A percentile compares a stretch with the other conserved stretches of the same genome.
Conservation (phyloP, 2,329 filamentous ascomycete genomes). For the Phymatotrichopsis omnivora region DNA sequence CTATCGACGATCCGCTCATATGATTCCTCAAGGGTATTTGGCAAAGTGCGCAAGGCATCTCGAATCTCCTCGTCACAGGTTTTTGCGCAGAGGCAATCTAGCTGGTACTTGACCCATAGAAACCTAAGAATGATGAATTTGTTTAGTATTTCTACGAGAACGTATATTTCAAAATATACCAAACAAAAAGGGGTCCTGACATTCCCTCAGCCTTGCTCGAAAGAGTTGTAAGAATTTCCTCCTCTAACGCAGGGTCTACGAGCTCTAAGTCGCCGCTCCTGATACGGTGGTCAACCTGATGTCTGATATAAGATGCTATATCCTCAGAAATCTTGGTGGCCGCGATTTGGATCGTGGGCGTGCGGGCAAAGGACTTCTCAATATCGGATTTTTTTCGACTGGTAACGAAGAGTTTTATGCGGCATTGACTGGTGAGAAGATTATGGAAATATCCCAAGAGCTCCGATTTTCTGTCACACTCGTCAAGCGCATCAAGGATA, state of each 20-base stretch:
- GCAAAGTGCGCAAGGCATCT: constrained; percentile 10
- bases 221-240: background rate
- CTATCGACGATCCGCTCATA: constrained; percentile 15
- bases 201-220: constrained; percentile 1
- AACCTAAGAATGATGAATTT: constrained; percentile 6
- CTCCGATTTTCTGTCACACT: background rate
- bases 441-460: constrained; percentile 6
- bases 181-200: no score
- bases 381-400: constrained; percentile 12
- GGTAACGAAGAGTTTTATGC: constrained; percentile 7
- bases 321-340: constrained; percentile 5
- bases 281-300: background rate
- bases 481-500: constrained; percentile 11
- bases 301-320: constrained; percentile 6
- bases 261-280: background rate
- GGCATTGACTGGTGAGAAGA: no score
- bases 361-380: background rate
- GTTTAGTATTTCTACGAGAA: background rate
- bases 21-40: constrained; percentile 12
- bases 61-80: constrained; percentile 2
- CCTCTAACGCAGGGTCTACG: background rate
- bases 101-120: constrained; percentile 21
- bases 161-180: background rate
- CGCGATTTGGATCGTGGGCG: constrained; percentile 5
- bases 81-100: constrained; percentile 9